Conservation (phyloP, 306 rosid genomes). For the Ceratonia siliqua region DNA sequence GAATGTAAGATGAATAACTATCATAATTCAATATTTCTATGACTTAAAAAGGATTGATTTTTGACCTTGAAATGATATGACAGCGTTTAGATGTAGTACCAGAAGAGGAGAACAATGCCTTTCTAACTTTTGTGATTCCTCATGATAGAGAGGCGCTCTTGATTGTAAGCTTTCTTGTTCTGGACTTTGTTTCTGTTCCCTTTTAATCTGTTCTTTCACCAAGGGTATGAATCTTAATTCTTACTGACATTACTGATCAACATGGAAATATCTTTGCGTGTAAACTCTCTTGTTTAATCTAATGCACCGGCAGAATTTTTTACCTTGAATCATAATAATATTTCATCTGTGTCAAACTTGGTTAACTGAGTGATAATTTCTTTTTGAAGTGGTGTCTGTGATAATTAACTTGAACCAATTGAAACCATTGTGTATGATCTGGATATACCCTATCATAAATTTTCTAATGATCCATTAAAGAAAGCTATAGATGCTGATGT, state of each 20-base stretch:
- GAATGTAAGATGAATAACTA: conserved; percentile 52
- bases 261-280: background rate
- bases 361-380: background rate
- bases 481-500: background rate
- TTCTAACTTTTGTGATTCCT: conserved; percentile 75
- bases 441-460: background rate
- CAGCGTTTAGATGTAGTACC: conserved; percentile 76
- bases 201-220: conserved; percentile 10
- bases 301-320: background rate
- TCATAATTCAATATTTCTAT: conserved; percentile 22
- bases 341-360: background rate
- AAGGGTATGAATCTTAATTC: conserved; percentile 17
- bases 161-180: conserved; percentile 44
- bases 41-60: conserved; percentile 1
- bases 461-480: background rate
- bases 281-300: conserved; percentile 3
- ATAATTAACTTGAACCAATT: conserved; percentile 15
- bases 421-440: background rate
- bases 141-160: conserved; percentile 69
- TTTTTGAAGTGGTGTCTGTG: no score
- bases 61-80: conserved; percentile 42
- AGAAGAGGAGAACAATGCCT: conserved; percentile 69
- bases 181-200: conserved; percentile 8
- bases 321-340: background rate
- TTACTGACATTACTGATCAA: conserved; percentile 19